Percentiles rank a stretch among this genome's conserved stretches.
Evolutionary conservation across 2,329 filamentous ascomycete species (phyloP).

Genomic region (Colletotrichum sp.): DNA sequence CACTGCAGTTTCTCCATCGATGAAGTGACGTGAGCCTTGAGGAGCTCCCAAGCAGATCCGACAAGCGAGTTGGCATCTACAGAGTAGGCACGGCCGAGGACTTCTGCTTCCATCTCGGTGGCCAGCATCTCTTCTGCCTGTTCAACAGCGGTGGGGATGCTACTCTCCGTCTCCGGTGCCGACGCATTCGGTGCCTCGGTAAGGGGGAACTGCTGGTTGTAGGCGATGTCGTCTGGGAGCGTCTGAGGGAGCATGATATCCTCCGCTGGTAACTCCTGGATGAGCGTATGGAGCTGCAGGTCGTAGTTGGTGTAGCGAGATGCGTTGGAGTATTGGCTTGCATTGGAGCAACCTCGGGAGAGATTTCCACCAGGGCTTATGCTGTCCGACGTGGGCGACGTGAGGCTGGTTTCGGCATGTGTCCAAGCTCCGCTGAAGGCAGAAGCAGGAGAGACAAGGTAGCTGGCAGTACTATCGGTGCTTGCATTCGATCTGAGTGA

Average conservation of each 20-base stretch:
- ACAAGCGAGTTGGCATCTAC: constrained; percentile 45
- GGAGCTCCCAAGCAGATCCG: constrained; percentile 47
- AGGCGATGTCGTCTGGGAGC: constrained; percentile 28
- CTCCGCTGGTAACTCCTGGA: constrained; percentile 50
- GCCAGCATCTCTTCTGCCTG: constrained; percentile 11
- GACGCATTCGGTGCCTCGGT: constrained; percentile 37
- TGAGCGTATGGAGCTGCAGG: constrained; percentile 30
- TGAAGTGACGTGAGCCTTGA: constrained; percentile 50
- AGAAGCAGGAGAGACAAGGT: constrained; percentile 53
- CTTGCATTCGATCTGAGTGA: constrained; percentile 52
- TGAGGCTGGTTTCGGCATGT: constrained; percentile 46
- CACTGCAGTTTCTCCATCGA: constrained; percentile 49
- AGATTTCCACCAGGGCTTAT: constrained; percentile 37
- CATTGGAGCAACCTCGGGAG: constrained; percentile 24
- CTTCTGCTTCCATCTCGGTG: background rate
- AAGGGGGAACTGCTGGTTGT: constrained; percentile 41
- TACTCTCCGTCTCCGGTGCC: constrained; percentile 38
- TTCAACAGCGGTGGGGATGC: constrained; percentile 39
- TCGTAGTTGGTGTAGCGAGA: constrained; percentile 25
- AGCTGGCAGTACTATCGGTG: constrained; percentile 41
- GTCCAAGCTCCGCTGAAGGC: constrained; percentile 48
- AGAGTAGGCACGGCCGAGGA: constrained; percentile 23
- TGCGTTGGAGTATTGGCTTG: constrained; percentile 26
- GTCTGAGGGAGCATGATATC: constrained; percentile 36
- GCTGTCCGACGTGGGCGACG: constrained; percentile 49